These are phyloP conservation scores for Candida sp. DNA, from an alignment of 1,139 yeast genomes.

Conservation along the genomic window DNA sequence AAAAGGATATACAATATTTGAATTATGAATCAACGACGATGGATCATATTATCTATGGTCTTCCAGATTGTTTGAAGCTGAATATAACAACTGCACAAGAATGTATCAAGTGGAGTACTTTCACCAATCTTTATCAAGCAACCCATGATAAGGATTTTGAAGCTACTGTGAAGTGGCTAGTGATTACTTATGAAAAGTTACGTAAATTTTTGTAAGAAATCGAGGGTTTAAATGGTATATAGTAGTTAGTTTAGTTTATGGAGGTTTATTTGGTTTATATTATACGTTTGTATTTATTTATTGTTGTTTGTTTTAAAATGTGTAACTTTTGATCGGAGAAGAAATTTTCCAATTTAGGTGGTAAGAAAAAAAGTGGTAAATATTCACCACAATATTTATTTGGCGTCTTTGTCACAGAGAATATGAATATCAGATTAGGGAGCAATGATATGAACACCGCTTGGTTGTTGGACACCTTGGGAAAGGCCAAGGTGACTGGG, in stretches of 20 bases:
- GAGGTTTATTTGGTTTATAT: background rate
- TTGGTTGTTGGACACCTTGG: slow-evolving; percentile 41
- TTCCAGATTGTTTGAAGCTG: slow-evolving; percentile 4
- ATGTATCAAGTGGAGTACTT: slow-evolving; percentile 14
- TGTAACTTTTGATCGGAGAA: too few species aligned
- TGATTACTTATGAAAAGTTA: slow-evolving; percentile 25
- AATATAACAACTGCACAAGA: slow-evolving; percentile 4
- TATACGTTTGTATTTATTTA: background rate
- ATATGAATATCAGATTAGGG: background rate
- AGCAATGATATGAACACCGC: slow-evolving; percentile 11
- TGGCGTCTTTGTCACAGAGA: background rate
- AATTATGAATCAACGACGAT: slow-evolving; percentile 12
- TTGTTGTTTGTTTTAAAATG: background rate
- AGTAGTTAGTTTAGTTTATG: background rate
- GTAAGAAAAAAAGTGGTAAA: background rate
- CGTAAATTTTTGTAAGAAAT: background rate
- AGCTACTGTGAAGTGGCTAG: slow-evolving; percentile 24
- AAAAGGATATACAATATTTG: slow-evolving; percentile 22
- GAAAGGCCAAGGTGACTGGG: slow-evolving; percentile 21
- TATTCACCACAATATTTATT: background rate
- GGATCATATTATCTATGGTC: slow-evolving; percentile 16
- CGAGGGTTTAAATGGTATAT: background rate
- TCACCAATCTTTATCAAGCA: slow-evolving; percentile 23
- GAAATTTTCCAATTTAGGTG: too few species aligned
- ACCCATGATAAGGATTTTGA: slow-evolving; percentile 22